Percentiles rank a stretch among this genome's conserved stretches.
phyloP scores from a whole-genome alignment of 108 stramenopile genomes.

The Nitzschia palea region DNA sequence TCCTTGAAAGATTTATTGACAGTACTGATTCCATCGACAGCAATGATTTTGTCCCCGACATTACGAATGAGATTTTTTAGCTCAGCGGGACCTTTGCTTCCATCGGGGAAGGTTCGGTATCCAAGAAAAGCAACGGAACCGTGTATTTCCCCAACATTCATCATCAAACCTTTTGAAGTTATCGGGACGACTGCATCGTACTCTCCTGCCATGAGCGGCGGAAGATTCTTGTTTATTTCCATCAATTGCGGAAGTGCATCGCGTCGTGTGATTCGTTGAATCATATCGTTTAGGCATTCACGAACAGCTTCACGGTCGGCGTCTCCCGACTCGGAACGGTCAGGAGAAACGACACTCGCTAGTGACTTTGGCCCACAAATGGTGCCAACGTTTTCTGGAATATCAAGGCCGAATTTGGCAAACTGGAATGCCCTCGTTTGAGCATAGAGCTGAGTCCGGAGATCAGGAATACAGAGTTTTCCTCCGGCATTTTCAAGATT shows the following conservation, averaged over 20 bases:
- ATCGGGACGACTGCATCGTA: slow-evolving; percentile 84
- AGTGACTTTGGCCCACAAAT: slow-evolving; percentile 65
- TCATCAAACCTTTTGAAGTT: slow-evolving; percentile 77
- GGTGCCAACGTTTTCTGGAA: slow-evolving; percentile 51
- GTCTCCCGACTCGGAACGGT: background rate
- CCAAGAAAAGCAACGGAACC: slow-evolving; percentile 80
- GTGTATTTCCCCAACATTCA: slow-evolving; percentile 85
- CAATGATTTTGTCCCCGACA: slow-evolving; percentile 78
- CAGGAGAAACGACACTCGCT: slow-evolving; percentile 6
- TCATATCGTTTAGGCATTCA: slow-evolving; percentile 41
- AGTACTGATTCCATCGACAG: slow-evolving; percentile 76
- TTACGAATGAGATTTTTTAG: slow-evolving; percentile 58
- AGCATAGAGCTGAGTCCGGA: slow-evolving; percentile 70
- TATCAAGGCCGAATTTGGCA: slow-evolving; percentile 67
- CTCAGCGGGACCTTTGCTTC: slow-evolving; percentile 74
- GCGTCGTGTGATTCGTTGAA: slow-evolving; percentile 18
- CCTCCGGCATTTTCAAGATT: slow-evolving; percentile 67
- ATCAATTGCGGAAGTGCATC: slow-evolving; percentile 20
- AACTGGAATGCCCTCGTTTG: slow-evolving; percentile 82
- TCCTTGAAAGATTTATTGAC: slow-evolving; percentile 81
- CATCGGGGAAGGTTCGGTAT: slow-evolving; percentile 66
- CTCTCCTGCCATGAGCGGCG: slow-evolving; percentile 72
- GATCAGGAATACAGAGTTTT: slow-evolving; percentile 36
- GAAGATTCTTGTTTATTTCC: slow-evolving; percentile 34
- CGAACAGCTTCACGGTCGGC: slow-evolving; percentile 29